Percentiles rank a stretch among this genome's conserved stretches.
phyloP scores from a whole-genome alignment of 2,329 filamentous ascomycete genomes.

The Tympanopsis confertula region DNA sequence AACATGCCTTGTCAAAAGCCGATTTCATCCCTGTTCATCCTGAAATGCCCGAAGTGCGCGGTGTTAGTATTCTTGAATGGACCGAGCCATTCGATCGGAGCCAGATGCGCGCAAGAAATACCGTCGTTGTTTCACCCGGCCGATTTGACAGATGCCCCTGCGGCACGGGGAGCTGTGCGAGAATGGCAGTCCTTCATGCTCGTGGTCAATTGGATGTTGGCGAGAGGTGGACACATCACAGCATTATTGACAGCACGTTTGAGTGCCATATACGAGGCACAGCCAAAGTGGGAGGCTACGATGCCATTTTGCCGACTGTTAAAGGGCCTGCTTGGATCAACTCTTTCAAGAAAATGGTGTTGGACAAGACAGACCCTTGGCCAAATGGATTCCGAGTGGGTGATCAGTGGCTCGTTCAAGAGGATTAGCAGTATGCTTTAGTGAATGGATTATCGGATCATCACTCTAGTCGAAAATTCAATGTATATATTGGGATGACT shows the following conservation, averaged over 20 bases:
- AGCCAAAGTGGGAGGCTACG: slow-evolving; percentile 22
- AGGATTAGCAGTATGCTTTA: too few species aligned
- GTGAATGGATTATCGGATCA: too few species aligned
- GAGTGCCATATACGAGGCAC: slow-evolving; percentile 20
- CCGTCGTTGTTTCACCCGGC: slow-evolving; percentile 30
- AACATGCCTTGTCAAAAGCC: slow-evolving; percentile 19
- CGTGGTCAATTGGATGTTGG: slow-evolving; percentile 21
- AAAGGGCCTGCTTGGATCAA: slow-evolving; percentile 33
- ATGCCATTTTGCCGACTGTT: slow-evolving; percentile 25
- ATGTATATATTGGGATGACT: too few species aligned
- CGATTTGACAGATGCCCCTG: slow-evolving; percentile 32
- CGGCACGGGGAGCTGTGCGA: slow-evolving; percentile 29
- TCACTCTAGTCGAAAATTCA: too few species aligned
- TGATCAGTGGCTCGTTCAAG: slow-evolving; percentile 2
- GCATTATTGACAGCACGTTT: slow-evolving; percentile 30
- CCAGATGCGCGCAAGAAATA: slow-evolving; percentile 20
- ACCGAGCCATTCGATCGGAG: slow-evolving; percentile 17
- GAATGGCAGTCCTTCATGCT: slow-evolving; percentile 29
- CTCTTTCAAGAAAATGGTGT: slow-evolving; percentile 25
- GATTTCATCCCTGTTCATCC: slow-evolving; percentile 25
- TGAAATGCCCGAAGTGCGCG: slow-evolving; percentile 25
- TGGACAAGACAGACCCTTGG: slow-evolving; percentile 30
- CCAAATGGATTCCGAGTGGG: slow-evolving; percentile 22
- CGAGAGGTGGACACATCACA: slow-evolving; percentile 23
- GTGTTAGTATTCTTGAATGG: slow-evolving; percentile 25